Conservation (phyloP, 148 eudicot species). For the Pharnaceum exiguum region DNA sequence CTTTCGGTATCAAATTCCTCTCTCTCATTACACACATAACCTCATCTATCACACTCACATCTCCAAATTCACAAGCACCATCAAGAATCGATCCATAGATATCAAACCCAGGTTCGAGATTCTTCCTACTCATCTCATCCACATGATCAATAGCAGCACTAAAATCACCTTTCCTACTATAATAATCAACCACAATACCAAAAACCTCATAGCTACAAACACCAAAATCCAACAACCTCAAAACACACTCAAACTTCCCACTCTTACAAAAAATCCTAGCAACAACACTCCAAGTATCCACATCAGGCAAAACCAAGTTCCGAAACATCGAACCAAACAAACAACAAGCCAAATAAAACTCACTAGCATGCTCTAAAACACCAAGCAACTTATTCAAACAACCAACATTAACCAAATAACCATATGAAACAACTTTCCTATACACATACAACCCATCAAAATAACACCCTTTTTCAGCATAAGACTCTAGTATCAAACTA, state of each 20-base stretch:
- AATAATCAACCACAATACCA: slow-evolving; percentile 48
- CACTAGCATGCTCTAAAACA: slow-evolving; percentile 35
- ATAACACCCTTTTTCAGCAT: slow-evolving; percentile 48
- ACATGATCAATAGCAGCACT: slow-evolving; percentile 47
- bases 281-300: slow-evolving; percentile 50
- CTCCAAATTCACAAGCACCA: slow-evolving; percentile 56
- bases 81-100: slow-evolving; percentile 70
- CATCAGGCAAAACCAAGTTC: slow-evolving; percentile 39
- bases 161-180: slow-evolving; percentile 57
- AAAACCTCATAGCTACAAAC: slow-evolving; percentile 37
- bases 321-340: slow-evolving; percentile 62
- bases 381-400: slow-evolving; percentile 56
- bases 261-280: slow-evolving; percentile 47
- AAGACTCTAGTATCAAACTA: slow-evolving; percentile 51
- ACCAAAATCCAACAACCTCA: slow-evolving; percentile 48
- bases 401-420: slow-evolving; percentile 35
- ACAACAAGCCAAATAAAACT: slow-evolving; percentile 49
- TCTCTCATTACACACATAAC: slow-evolving; percentile 42
- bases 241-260: slow-evolving; percentile 57
- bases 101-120: slow-evolving; percentile 48
- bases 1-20: slow-evolving; percentile 35
- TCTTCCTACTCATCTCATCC: slow-evolving; percentile 37
- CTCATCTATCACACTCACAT: slow-evolving; percentile 33
- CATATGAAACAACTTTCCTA: slow-evolving; percentile 18
- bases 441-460: slow-evolving; percentile 54